These are phyloP conservation scores for Aphanocladium album DNA, from an alignment of 2,329 filamentous ascomycete species.

Conservation along the genomic window DNA sequence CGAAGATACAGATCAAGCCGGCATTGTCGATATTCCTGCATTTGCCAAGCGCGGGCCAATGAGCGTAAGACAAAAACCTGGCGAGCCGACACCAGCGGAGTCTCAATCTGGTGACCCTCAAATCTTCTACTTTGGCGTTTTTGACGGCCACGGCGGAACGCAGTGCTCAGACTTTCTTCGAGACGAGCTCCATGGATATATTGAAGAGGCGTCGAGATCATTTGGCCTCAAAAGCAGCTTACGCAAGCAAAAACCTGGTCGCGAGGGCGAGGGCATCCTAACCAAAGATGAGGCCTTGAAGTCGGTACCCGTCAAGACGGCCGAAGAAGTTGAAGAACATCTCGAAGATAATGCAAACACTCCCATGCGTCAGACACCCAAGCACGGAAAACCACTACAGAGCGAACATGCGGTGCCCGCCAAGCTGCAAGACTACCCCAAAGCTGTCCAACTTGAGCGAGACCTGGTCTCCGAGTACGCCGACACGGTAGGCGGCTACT, in stretches of 20 bases:
- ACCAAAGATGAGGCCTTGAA: slow-evolving; percentile 25
- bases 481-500: slow-evolving; percentile 86
- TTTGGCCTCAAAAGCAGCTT: slow-evolving; percentile 79
- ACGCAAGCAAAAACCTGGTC: slow-evolving; percentile 37
- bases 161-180: slow-evolving; percentile 85
- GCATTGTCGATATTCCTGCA: slow-evolving; percentile 86
- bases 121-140: slow-evolving; percentile 95
- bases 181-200: slow-evolving; percentile 80
- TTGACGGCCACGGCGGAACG: slow-evolving; percentile 88
- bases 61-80: slow-evolving; percentile 47
- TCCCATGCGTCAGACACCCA: slow-evolving; percentile 27
- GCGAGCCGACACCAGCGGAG: slow-evolving; percentile 64
- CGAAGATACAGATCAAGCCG: slow-evolving; percentile 90
- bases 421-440: slow-evolving; percentile 49
- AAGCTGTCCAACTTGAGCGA: slow-evolving; percentile 64
- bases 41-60: slow-evolving; percentile 82
- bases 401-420: slow-evolving; percentile 42
- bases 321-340: slow-evolving; percentile 39
- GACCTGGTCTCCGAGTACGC: slow-evolving; percentile 73
- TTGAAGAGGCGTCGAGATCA: slow-evolving; percentile 71
- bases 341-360: slow-evolving; percentile 31
- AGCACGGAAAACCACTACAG: slow-evolving; percentile 32
- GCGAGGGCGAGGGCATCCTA: slow-evolving; percentile 29
- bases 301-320: slow-evolving; percentile 44
- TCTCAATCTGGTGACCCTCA: slow-evolving; percentile 84